A percentile compares a stretch with the other conserved stretches of the same genome.
Conservation (phyloP, 2,329 filamentous ascomycete species). For the Scleromitrula shiraiana region DNA sequence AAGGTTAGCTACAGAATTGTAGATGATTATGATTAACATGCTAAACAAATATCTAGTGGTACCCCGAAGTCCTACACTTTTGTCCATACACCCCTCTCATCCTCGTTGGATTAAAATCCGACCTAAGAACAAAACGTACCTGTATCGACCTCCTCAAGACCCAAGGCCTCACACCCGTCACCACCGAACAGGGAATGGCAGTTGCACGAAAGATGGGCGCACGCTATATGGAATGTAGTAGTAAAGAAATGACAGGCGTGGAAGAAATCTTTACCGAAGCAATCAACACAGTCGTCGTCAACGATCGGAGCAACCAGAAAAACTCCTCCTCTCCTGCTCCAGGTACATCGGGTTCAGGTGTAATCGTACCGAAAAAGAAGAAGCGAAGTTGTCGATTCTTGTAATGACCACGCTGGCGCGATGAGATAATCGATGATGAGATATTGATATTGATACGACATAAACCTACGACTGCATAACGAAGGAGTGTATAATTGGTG, state of each 20-base stretch:
- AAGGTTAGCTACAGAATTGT: slow-evolving; percentile 57
- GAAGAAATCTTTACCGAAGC: slow-evolving; percentile 94
- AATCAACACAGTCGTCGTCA: slow-evolving; percentile 80
- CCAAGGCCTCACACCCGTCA: slow-evolving; percentile 92
- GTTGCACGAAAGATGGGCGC: slow-evolving; percentile 93
- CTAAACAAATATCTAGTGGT: slow-evolving; percentile 61
- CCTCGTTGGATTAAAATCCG: slow-evolving; percentile 92
- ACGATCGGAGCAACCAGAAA: slow-evolving; percentile 55
- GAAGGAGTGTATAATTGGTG: slow-evolving; percentile 18
- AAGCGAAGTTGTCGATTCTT: slow-evolving; percentile 77
- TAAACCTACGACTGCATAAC: slow-evolving; percentile 26
- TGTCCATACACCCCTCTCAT: slow-evolving; percentile 95
- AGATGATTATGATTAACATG: background rate
- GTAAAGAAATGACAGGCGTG: slow-evolving; percentile 92
- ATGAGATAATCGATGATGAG: slow-evolving; percentile 4
- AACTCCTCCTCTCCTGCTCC: slow-evolving; percentile 11
- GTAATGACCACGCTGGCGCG: slow-evolving; percentile 33
- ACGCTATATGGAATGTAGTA: slow-evolving; percentile 95
- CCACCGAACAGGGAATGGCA: slow-evolving; percentile 75
- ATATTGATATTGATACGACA: slow-evolving; percentile 28
- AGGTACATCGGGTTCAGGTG: slow-evolving; percentile 30
- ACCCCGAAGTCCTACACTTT: slow-evolving; percentile 97
- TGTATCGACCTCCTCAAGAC: slow-evolving; percentile 99
- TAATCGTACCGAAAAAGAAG: slow-evolving; percentile 56
- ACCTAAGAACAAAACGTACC: slow-evolving; percentile 88